Evolutionary conservation across 495 filamentous ascomycete species (phyloP), one percentile per base, ranked within the genome.

Genomic region (Massariosphaeria phaeospora): DNA sequence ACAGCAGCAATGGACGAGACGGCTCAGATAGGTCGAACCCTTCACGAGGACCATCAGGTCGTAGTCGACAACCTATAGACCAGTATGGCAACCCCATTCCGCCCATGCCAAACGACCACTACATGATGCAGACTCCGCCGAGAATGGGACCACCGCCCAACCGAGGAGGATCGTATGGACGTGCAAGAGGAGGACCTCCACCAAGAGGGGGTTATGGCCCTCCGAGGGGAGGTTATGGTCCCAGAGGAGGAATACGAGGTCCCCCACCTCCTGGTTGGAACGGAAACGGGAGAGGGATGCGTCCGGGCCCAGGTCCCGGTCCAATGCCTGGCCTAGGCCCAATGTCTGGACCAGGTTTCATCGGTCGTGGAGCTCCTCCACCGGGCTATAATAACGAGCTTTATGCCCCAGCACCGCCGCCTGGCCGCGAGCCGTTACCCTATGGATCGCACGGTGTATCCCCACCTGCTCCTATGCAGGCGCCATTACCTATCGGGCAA

Each of bases 51-150:
- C 61, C 61, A 12, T 63, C 61, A 9, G 39, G 46, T 10, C 52
- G 63, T 47, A 50, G 57, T 15, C 42, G 66, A 30, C 63, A 66
- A 25, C 77, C 70, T 7, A 76, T 78, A 45, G 87, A 94, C 62
- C 81, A 86, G 52, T 84, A 83, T 49, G 86, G 84, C 9, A 86
- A 85, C 61, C 75, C 79, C 9, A 66, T 85, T 30, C 76, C 76
- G 13, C 68, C 76, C 5, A 29, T 67, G 31, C 52, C 74, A 71
- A 45, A 74, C 53, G 68, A 15, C 72, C 73, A 27, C 33, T 52
- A 48, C 21, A 42, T 36, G 38, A 55, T 64, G 51, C 57, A 53
- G 29, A 61, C 52, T 25, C 36, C 17, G 23, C 47, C 50, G 21
- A 43, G 50, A 3, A 44, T 29, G 42, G 70, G 72, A 0, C 61